Evolutionary conservation across 2,329 filamentous ascomycete species (phyloP), one percentile per base, ranked within the genome.

Genomic region (Metarhizium sp.): DNA sequence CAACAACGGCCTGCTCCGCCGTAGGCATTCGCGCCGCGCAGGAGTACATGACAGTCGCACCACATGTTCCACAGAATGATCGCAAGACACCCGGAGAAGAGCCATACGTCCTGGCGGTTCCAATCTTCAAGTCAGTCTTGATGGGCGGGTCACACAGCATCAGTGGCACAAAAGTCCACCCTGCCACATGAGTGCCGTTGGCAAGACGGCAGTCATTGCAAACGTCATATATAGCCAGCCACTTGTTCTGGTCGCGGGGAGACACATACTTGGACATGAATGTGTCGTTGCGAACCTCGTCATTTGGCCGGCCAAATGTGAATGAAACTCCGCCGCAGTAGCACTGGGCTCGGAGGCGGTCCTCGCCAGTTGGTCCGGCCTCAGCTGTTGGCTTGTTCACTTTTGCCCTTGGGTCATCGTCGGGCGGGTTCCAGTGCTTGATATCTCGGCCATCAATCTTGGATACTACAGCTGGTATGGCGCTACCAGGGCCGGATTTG

Each of bases 261-360:
- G 71, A 74, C 18, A 76, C 64, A 43, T 64, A 73, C 7, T 59
- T 53, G 8, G 62, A 61, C 55, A 72, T 55, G 49, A 64, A 66
- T 4, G 63, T 61, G 50, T 72, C 64, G 1, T 62, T 58, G 30
- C 66, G 59, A 3, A 67, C 63, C 16, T 63, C 63, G 5, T 66
- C 53, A 3, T 62, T 66, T 1, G 76, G 77, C 3, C 74, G 68
- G 10, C 66, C 60, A 34, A 79, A 65, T 5, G 71, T 73, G 60
- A 79, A 78, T 4, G 71, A 73, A 0, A 79, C 72, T 10, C 76
- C 75, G 45, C 71, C 73, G 55, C 76, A 79, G 55, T 72, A 67
- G 59, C 77, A 79, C 57, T 76, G 58, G 0, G 68, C 76, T 0
- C 71, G 69, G 11, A 79, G 67, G 18, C 69, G 62, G 42, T 76